Base-by-base conservation (phyloP, 257 asterid genomes). In the Ocimum tenuiflorum region DNA sequence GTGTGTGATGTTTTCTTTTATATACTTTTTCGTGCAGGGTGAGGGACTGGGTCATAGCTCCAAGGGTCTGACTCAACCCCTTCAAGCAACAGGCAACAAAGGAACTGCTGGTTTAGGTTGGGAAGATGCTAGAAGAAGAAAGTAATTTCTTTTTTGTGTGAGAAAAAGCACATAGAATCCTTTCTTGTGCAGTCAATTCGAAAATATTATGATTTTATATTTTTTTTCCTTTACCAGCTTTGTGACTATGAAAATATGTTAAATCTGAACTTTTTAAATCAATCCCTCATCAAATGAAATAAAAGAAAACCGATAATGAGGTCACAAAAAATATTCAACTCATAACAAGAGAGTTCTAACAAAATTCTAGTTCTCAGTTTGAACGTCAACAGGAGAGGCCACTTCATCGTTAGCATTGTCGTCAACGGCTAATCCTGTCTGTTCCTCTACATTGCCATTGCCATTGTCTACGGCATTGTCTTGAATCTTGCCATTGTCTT, bases 41-140 rank as follows among this genome's bases (percentile, higher is more conserved):
- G 94, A 85, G 77, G 79, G 91, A 57, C 96, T 91, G 50, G 96
- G 96, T 3, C 31, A 70, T 62, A 80, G 85, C 77, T 71, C 73
- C 57, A 87, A 80, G 68, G 98, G 96, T 3, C 73, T 91, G 78
- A 76, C 76, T 13, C 96, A 89, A 74, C 98, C 96, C 38, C 63
- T 91, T 48, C 85, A 73, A 73, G 89, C 95, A 27, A 69, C 64
- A 31, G 96, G 96, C 56, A 89, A 89, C 81, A 89, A 82, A 69
- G 98, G 98, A 53, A 82, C 79, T 78, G 95, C 98, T 55, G 96
- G 98, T 54, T 56, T 91, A 77, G 96, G 98, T 51, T 91, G 94
- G 94, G 74, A 75, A 63, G 72, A 78, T 50, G 74, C 79, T 70
- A 71, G 87, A 62, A 77, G 87, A 73, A 84, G 75, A 70, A 68